phyloP scores from a whole-genome alignment of 441 rosid genomes.

The Syzygium malaccense region DNA sequence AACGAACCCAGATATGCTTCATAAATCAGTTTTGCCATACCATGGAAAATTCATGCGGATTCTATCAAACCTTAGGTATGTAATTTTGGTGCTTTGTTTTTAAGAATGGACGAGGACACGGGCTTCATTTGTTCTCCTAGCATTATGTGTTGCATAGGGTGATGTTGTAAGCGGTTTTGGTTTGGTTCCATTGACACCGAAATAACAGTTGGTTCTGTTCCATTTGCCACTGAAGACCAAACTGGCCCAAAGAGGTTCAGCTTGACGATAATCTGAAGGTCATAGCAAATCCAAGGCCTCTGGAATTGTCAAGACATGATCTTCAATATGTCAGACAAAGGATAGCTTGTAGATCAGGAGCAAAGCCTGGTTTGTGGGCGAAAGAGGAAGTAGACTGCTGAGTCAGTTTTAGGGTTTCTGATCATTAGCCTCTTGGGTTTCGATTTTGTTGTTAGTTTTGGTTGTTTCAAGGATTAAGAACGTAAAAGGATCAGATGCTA shows the following conservation, averaged over 20 bases:
- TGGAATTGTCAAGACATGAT: neutral
- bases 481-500: neutral
- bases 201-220: neutral
- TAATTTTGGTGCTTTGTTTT: neutral
- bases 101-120: neutral
- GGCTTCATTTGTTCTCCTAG: neutral
- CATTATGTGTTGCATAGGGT: neutral
- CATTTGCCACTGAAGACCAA: neutral
- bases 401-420: neutral
- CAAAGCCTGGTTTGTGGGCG: neutral
- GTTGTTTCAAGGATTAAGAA: neutral
- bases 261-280: neutral
- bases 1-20: conserved; percentile 98
- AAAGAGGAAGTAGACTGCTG: neutral
- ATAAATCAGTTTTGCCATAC: conserved; percentile 75
- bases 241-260: neutral
- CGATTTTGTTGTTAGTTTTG: neutral
- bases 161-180: neutral
- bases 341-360: neutral
- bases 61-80: conserved; percentile 78
- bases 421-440: neutral
- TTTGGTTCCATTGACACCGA: neutral
- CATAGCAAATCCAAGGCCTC: neutral
- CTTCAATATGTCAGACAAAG: neutral
- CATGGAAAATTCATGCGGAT: conserved; percentile 76